Evolutionary conservation across 2,329 filamentous ascomycete genomes (phyloP).

Genomic region (Grosmannia clavigera): DNA sequence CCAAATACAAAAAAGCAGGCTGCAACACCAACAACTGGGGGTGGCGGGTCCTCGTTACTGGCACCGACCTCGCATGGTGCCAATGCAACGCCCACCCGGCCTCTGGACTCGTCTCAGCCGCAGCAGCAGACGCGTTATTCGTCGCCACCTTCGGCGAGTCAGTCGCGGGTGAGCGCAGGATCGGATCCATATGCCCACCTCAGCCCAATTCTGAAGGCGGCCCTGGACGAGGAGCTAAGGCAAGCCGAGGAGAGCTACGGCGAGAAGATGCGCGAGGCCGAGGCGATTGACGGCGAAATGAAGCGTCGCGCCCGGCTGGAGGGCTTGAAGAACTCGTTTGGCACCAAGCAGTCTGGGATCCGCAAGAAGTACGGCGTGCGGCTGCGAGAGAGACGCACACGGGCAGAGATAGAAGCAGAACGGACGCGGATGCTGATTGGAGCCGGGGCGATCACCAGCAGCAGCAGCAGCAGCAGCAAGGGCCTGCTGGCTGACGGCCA

Average conservation of each 20-base stretch:
- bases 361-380: slow-evolving; percentile 46
- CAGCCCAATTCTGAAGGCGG: slow-evolving; percentile 16
- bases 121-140: not conserved
- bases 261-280: slow-evolving; percentile 29
- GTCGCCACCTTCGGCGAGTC: not conserved
- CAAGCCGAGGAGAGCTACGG: slow-evolving; percentile 26
- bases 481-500: not conserved
- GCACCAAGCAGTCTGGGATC: slow-evolving; percentile 43
- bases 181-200: slow-evolving; percentile 34
- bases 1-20: not conserved
- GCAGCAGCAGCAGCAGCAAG: not conserved
- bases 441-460: slow-evolving; percentile 10
- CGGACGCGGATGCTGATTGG: slow-evolving; percentile 25
- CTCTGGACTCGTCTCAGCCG: not conserved
- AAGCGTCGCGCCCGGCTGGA: slow-evolving; percentile 22
- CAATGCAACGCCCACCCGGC: not conserved
- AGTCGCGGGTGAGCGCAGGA: slow-evolving; percentile 8
- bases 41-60: not conserved
- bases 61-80: too few relatives aligned
- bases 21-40: not conserved
- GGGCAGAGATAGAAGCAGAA: slow-evolving; percentile 31
- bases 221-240: slow-evolving; percentile 25
- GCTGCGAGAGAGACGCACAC: slow-evolving; percentile 35
- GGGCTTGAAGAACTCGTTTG: slow-evolving; percentile 38
- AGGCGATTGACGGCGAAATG: slow-evolving; percentile 22